phyloP scores from a whole-genome alignment of 176 grass and related monocot species.

The Themeda triandra region DNA sequence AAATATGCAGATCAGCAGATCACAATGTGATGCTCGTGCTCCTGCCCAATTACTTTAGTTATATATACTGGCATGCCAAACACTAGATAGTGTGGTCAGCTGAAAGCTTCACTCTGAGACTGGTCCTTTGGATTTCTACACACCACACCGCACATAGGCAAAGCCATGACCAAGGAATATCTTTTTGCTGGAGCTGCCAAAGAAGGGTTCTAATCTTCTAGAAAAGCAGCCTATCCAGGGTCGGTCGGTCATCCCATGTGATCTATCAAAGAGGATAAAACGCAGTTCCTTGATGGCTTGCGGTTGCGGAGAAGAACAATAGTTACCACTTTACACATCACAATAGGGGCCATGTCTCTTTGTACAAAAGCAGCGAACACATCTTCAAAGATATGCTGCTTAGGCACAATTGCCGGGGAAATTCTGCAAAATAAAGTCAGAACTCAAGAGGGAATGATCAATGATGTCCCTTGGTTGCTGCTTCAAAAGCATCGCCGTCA shows the following conservation, averaged over 20 bases:
- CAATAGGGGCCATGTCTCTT: not conserved
- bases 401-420: not conserved
- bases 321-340: not conserved
- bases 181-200: not conserved
- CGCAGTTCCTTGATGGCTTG: not conserved
- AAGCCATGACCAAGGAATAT: not conserved
- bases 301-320: not conserved
- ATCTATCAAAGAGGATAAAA: not conserved
- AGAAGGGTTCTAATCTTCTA: not conserved
- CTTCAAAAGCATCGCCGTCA: constrained; percentile 42
- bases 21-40: not conserved
- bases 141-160: not conserved
- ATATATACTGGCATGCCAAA: not conserved
- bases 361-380: constrained; percentile 14
- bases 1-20: constrained; percentile 21
- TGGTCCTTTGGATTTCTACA: not conserved
- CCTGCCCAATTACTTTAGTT: not conserved
- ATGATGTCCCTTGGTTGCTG: constrained; percentile 7
- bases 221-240: constrained; percentile 10
- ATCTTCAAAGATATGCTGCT: not conserved
- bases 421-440: constrained; percentile 2
- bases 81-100: not conserved
- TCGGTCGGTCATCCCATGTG: not conserved
- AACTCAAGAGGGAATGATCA: not conserved
- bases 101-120: not conserved